A percentile compares a stretch with the other conserved stretches of the same genome.
Conservation (phyloP, 2,329 filamentous ascomycete species). For the Parascedosporium putredinis region DNA sequence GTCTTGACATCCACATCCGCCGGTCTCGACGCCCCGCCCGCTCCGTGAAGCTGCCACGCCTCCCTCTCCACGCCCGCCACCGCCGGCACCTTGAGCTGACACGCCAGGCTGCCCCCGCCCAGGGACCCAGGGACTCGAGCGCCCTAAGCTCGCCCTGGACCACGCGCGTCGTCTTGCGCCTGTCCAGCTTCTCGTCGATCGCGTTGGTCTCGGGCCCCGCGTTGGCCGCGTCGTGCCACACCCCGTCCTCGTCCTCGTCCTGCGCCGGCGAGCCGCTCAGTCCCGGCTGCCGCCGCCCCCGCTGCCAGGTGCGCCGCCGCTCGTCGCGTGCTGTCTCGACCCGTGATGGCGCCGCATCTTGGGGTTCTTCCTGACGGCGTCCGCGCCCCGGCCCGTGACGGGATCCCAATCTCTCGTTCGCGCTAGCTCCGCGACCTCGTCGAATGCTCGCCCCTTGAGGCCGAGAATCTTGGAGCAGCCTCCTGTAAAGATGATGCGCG, state of each 20-base stretch:
- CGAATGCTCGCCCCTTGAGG: slow-evolving; percentile 63
- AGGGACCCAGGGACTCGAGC: slow-evolving; percentile 60
- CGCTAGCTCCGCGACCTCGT: slow-evolving; percentile 61
- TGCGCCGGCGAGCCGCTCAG: slow-evolving; percentile 11
- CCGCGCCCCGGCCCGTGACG: slow-evolving; percentile 59
- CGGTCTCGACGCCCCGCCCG: slow-evolving; percentile 48
- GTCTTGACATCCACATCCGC: slow-evolving; percentile 48
- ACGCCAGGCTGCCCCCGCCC: slow-evolving; percentile 63
- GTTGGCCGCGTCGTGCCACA: slow-evolving; percentile 31
- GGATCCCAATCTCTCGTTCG: slow-evolving; percentile 65
- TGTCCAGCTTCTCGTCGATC: slow-evolving; percentile 47
- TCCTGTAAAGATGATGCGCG: slow-evolving; percentile 77
- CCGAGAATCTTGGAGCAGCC: slow-evolving; percentile 72
- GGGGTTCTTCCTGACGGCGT: slow-evolving; percentile 36
- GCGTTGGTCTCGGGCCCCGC: slow-evolving; percentile 40
- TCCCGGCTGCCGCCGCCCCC: too few species aligned
- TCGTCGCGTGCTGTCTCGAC: slow-evolving; percentile 14
- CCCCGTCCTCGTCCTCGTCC: slow-evolving; percentile 20
- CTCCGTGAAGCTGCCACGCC: slow-evolving; percentile 57
- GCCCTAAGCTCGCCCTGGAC: slow-evolving; percentile 52
- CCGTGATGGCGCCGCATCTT: slow-evolving; percentile 28
- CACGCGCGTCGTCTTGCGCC: slow-evolving; percentile 20
- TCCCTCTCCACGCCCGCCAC: slow-evolving; percentile 63
- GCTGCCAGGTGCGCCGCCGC: too few species aligned
- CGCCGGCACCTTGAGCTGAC: slow-evolving; percentile 57